phyloP scores from a whole-genome alignment of 495 filamentous ascomycete genomes.

The Podospora comata region DNA sequence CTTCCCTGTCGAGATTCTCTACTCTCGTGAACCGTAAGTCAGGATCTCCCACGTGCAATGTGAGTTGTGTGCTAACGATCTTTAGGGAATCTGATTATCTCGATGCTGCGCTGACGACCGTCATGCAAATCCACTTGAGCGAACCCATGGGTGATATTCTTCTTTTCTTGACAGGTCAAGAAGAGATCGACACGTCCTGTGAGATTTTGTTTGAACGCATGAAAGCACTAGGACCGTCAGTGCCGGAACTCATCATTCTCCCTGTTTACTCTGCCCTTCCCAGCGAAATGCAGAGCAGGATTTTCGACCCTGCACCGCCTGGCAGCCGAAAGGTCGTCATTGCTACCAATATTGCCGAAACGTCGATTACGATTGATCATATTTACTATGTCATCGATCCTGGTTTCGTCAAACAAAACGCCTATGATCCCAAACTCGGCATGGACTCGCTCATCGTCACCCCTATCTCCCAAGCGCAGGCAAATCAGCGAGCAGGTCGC shows the following conservation, averaged over 20 bases:
- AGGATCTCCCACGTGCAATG: background rate
- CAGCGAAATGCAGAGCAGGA: conserved; percentile 87
- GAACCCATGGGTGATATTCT: conserved; percentile 91
- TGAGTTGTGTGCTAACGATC: conserved; percentile 3
- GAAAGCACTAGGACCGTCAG: conserved; percentile 87
- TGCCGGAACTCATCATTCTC: conserved; percentile 88
- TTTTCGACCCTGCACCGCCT: conserved; percentile 89
- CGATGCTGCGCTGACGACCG: conserved; percentile 89
- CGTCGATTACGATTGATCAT: conserved; percentile 93
- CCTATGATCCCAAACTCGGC: conserved; percentile 92
- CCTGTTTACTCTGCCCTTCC: conserved; percentile 93
- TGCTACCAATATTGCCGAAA: conserved; percentile 98
- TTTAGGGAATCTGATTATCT: conserved; percentile 80
- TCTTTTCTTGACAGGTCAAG: conserved; percentile 92
- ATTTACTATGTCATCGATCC: conserved; percentile 98
- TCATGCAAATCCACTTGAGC: conserved; percentile 96
- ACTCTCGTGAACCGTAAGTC: conserved; percentile 71
- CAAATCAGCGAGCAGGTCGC: conserved; percentile 89
- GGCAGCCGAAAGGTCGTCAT: conserved; percentile 94
- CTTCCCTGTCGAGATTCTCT: conserved; percentile 92
- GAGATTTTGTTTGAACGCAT: conserved; percentile 93
- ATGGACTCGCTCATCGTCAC: conserved; percentile 97
- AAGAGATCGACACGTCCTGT: conserved; percentile 95
- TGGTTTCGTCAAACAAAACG: conserved; percentile 96
- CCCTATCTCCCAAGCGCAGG: conserved; percentile 94